phyloP scores from a whole-genome alignment of 805 yeast species.

The Schwanniomyces vanrijiae region DNA sequence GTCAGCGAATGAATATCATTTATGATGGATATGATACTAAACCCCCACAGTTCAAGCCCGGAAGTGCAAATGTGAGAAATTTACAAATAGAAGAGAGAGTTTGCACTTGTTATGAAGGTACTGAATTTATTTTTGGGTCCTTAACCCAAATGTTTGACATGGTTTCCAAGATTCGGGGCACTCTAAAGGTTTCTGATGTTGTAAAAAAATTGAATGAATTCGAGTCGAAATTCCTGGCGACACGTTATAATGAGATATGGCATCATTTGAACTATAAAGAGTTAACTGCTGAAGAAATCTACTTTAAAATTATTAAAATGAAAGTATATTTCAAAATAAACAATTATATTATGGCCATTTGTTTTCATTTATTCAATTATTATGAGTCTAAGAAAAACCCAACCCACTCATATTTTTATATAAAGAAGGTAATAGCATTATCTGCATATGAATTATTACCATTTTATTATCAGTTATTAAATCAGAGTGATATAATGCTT shows the following conservation, averaged over 20 bases:
- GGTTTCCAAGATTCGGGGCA: constrained; percentile 16
- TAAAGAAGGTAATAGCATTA: constrained; percentile 23
- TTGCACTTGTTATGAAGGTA: constrained; percentile 10
- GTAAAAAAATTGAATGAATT: constrained; percentile 10
- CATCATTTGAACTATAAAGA: background rate
- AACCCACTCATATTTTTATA: constrained; percentile 23
- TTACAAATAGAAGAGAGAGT: constrained; percentile 31
- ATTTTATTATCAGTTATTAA: constrained; percentile 13
- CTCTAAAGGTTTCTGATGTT: constrained; percentile 15
- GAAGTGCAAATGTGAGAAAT: constrained; percentile 25
- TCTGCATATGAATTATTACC: constrained; percentile 21
- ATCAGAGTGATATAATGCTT: constrained; percentile 7
- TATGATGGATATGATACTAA: constrained; percentile 21
- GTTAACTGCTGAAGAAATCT: background rate
- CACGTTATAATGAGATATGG: constrained; percentile 3
- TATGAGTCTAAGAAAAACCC: constrained; percentile 22
- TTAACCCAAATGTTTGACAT: constrained; percentile 11
- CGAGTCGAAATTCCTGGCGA: constrained; percentile 10
- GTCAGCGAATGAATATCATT: constrained; percentile 21
- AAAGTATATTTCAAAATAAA: constrained; percentile 18
- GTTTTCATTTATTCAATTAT: constrained; percentile 23
- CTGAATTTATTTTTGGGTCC: constrained; percentile 9
- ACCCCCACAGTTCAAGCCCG: constrained; percentile 25
- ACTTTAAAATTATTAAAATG: constrained; percentile 8
- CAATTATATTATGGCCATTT: constrained; percentile 20